Percentiles rank a stretch among this genome's conserved stretches.
phyloP scores from a whole-genome alignment of 805 yeast species.

The Zygosaccharomyces bailii region DNA sequence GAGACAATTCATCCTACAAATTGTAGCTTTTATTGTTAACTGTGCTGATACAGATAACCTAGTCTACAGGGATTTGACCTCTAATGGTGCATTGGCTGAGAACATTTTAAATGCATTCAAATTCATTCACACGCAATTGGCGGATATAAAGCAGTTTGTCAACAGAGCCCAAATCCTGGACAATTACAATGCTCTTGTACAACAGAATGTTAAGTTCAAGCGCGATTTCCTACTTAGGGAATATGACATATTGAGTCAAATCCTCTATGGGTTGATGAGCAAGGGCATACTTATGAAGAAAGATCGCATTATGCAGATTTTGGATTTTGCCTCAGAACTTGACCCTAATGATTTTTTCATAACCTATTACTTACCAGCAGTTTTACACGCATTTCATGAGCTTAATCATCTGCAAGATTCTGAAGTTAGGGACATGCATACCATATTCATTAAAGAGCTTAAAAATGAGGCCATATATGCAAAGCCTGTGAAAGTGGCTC shows the following conservation, averaged over 20 bases:
- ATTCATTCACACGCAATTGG: slow-evolving; percentile 54
- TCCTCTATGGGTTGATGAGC: slow-evolving; percentile 51
- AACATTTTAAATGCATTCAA: slow-evolving; percentile 54
- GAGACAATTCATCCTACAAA: slow-evolving; percentile 68
- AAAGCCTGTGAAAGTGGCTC: slow-evolving; percentile 47
- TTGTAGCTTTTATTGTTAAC: slow-evolving; percentile 44
- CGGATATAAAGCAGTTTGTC: slow-evolving; percentile 49
- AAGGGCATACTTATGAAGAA: slow-evolving; percentile 36
- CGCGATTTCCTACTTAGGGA: slow-evolving; percentile 60
- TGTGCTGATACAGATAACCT: slow-evolving; percentile 20
- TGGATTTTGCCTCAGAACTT: slow-evolving; percentile 47
- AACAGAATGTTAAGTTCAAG: slow-evolving; percentile 51
- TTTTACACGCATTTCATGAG: slow-evolving; percentile 45
- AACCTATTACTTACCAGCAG: slow-evolving; percentile 60
- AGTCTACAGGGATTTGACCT: slow-evolving; percentile 16
- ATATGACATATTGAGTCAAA: slow-evolving; percentile 70
- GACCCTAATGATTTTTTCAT: slow-evolving; percentile 61
- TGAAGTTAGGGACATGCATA: slow-evolving; percentile 41
- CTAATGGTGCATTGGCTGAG: slow-evolving; percentile 34
- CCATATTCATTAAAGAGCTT: slow-evolving; percentile 37
- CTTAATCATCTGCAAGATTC: slow-evolving; percentile 37
- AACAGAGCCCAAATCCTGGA: slow-evolving; percentile 55
- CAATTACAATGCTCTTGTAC: slow-evolving; percentile 42
- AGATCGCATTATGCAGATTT: slow-evolving; percentile 38
- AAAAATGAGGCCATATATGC: slow-evolving; percentile 42